Evolutionary conservation across 768 basidiomycete species (phyloP), one percentile per base, ranked within the genome.

Genomic region (Lentinula aciculospora): DNA sequence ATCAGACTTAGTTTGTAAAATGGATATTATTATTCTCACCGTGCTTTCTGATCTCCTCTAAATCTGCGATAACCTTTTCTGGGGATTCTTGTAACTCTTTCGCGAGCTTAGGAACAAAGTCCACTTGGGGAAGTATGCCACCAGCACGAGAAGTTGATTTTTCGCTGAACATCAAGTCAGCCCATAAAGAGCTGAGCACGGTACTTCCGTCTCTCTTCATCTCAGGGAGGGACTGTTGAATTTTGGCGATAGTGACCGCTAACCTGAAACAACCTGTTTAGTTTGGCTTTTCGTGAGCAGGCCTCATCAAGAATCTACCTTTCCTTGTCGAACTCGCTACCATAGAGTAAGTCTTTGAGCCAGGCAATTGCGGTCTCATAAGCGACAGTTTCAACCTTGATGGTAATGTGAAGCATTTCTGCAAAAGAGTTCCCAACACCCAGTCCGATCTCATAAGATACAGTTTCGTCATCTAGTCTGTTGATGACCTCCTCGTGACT

Each of bases 401-500:
- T 81, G 61, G 77, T 82, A 56, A 97, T 73, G 13, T 86, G 82
- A 53, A 92, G 68, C 19, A 78, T 79, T 65, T 99, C 94, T 4
- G 84, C 73, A 67, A 95, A 94, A n/a, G 73, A 67, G 51, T 76
- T 76, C 17, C 78, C 76, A 60, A 85, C 67, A 13, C 92, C 92
- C 7, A 92, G 76, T 25, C 77, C 78, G 57, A 81, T 81, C 56
- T 89, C 87, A 67, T 98, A 97, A 2, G 83, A 84, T 25, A 98
- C 92, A 0, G 97, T 98, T 63, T 91, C 88, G 68, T 94, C 81
- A 65, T 97, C 94, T 1, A 99, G 83, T 60, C 83, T 82, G 70
- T 95, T 88, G 60, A 98, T 81, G 27, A 98, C 97, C 56, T 95
- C 84, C 71, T 98, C 97, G 61, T 94, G 91, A 9, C 80, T 76